Evolutionary conservation across 2,329 filamentous ascomycete genomes (phyloP).

Genomic region (Penicillium sp.): DNA sequence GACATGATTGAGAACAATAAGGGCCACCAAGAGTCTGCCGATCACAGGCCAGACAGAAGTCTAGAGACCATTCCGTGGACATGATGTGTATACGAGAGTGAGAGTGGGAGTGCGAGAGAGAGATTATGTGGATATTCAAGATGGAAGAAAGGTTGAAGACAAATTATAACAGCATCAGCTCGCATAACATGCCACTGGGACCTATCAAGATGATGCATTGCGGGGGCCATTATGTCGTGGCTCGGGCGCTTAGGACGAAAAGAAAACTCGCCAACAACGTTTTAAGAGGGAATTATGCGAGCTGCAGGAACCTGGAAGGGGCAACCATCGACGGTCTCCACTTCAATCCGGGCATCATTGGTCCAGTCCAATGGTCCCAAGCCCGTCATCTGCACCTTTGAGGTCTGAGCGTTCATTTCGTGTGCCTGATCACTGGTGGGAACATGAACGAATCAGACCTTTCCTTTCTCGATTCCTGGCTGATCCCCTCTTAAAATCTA

Average conservation of each 20-base stretch:
- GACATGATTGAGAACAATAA: constrained; percentile 92
- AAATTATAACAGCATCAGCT: constrained; percentile 4
- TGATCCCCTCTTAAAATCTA: neutral
- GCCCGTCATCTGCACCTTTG: constrained; percentile 18
- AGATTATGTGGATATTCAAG: neutral
- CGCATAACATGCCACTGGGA: constrained; percentile 7
- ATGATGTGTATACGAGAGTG: constrained; percentile 19
- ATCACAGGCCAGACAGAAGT: constrained; percentile 94
- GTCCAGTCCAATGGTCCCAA: constrained; percentile 1
- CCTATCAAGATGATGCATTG: constrained; percentile 6
- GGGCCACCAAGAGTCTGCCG: constrained; percentile 77
- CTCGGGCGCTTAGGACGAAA: constrained; percentile 26
- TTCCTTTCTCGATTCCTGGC: too few relatives aligned
- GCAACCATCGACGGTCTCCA: constrained; percentile 15
- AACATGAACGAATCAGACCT: neutral
- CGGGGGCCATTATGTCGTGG: constrained; percentile 18
- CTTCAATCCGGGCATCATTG: neutral
- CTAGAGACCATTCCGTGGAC: constrained; percentile 69
- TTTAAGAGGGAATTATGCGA: constrained; percentile 9
- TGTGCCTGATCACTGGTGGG: constrained; percentile 3
- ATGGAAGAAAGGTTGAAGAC: neutral
- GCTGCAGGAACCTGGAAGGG: constrained; percentile 26
- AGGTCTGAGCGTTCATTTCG: constrained; percentile 1
- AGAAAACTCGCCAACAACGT: neutral
- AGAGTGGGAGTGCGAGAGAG: neutral